phyloP scores from a whole-genome alignment of 768 basidiomycete genomes.

The Suillus bovinus region DNA sequence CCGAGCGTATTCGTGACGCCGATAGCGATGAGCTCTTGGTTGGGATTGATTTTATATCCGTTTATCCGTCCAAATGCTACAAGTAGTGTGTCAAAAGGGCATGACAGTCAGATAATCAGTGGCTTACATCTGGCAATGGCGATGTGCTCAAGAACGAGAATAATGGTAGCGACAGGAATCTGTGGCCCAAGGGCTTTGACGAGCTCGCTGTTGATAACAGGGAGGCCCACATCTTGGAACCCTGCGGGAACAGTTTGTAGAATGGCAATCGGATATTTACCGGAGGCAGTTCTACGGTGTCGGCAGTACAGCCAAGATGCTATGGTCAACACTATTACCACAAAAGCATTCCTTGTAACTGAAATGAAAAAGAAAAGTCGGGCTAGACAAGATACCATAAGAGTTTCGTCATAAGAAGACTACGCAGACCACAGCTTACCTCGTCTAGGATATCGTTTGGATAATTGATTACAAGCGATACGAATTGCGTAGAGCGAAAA shows the following conservation, averaged over 20 bases:
- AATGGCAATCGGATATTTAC: constrained; percentile 83
- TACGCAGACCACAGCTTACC: constrained; percentile 38
- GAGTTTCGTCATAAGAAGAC: not conserved
- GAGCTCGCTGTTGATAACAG: constrained; percentile 49
- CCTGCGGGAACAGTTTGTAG: constrained; percentile 84
- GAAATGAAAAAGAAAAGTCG: constrained; percentile 77
- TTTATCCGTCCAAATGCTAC: constrained; percentile 92
- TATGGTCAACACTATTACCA: constrained; percentile 83
- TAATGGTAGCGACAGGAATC: constrained; percentile 83
- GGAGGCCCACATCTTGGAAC: constrained; percentile 57
- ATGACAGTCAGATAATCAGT: not conserved
- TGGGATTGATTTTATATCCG: constrained; percentile 90
- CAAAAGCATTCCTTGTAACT: constrained; percentile 82
- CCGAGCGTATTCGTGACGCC: constrained; percentile 96
- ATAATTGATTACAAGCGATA: constrained; percentile 47
- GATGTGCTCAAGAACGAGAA: constrained; percentile 93
- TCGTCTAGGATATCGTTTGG: constrained; percentile 60
- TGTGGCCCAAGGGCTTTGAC: constrained; percentile 70
- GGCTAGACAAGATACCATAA: constrained; percentile 37
- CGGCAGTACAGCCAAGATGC: constrained; percentile 86
- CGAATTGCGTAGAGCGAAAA: constrained; percentile 70
- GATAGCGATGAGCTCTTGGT: constrained; percentile 95
- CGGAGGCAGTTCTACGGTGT: constrained; percentile 52
- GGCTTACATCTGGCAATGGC: constrained; percentile 89
- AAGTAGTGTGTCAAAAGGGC: constrained; percentile 14